Evolutionary conservation across 2,329 filamentous ascomycete species (phyloP).

Genomic region (Bretziella fagacearum): DNA sequence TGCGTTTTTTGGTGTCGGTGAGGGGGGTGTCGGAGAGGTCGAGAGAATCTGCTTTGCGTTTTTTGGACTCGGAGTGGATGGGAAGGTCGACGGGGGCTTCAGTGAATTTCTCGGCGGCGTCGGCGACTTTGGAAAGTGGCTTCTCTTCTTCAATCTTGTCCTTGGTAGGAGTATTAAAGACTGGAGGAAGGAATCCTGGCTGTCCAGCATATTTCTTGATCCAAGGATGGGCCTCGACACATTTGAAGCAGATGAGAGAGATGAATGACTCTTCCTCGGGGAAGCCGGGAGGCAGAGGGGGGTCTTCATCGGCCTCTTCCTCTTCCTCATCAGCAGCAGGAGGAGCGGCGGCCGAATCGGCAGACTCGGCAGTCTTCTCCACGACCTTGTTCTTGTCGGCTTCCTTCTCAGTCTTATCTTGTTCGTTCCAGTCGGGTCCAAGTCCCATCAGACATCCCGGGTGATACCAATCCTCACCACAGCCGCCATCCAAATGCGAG

Average conservation of each 20-base stretch:
- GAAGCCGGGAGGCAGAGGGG: slow-evolving; percentile 68
- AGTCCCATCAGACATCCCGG: slow-evolving; percentile 78
- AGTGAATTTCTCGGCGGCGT: slow-evolving; percentile 6
- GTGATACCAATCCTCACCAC: slow-evolving; percentile 97
- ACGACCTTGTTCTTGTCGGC: background rate
- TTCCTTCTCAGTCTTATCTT: background rate
- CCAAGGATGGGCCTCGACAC: slow-evolving; percentile 75
- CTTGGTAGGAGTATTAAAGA: slow-evolving; percentile 30
- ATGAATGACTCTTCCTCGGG: slow-evolving; percentile 81
- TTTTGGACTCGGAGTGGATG: slow-evolving; percentile 28
- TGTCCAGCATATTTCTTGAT: slow-evolving; percentile 74
- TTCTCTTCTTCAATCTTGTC: slow-evolving; percentile 16
- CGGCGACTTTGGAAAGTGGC: too few relatives aligned
- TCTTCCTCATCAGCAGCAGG: slow-evolving; percentile 11
- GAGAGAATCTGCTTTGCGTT: slow-evolving; percentile 46
- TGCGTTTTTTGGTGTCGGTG: slow-evolving; percentile 31
- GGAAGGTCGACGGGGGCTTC: background rate
- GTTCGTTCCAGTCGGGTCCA: slow-evolving; percentile 52
- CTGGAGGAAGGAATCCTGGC: slow-evolving; percentile 58
- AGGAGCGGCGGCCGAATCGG: background rate
- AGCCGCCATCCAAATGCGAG: slow-evolving; percentile 63
- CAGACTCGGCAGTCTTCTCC: background rate
- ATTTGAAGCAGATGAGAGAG: slow-evolving; percentile 85
- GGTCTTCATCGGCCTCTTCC: slow-evolving; percentile 31
- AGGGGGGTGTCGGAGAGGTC: slow-evolving; percentile 21